phyloP scores from a whole-genome alignment of 305 asterid species.

The Lippia alba region DNA sequence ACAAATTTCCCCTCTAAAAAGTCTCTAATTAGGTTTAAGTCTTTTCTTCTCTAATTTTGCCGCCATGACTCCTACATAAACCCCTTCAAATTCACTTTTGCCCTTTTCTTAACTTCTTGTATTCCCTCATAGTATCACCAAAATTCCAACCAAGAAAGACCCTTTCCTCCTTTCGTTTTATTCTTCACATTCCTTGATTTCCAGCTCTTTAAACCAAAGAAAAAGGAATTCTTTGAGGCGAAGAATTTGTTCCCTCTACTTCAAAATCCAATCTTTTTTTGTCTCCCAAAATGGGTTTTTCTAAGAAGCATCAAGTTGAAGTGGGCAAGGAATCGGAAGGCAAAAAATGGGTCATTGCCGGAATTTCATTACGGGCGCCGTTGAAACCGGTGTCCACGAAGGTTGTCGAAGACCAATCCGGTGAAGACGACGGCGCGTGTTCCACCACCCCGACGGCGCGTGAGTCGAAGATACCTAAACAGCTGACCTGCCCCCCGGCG shows the following conservation, averaged over 20 bases:
- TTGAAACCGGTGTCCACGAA: conserved; percentile 55
- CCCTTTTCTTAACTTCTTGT: conserved; percentile 9
- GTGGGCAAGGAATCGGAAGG: conserved; percentile 47
- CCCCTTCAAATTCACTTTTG: conserved; percentile 14
- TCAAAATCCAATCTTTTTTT: background rate
- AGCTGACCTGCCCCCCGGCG: conserved; percentile 74
- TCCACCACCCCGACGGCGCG: conserved; percentile 77
- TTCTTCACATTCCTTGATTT: conserved; percentile 23
- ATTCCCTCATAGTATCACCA: background rate
- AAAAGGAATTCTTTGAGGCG: background rate
- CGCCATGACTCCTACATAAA: conserved; percentile 38
- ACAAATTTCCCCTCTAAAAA: conserved; percentile 3
- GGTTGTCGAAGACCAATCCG: conserved; percentile 33
- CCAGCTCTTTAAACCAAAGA: conserved; percentile 7
- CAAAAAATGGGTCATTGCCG: conserved; percentile 69
- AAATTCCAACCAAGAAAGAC: conserved; percentile 15
- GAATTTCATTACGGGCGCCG: conserved; percentile 54
- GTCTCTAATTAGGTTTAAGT: conserved; percentile 25
- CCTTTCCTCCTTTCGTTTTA: conserved; percentile 40
- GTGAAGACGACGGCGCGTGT: conserved; percentile 49
- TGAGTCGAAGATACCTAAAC: conserved; percentile 70
- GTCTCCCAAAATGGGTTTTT: conserved; percentile 44
- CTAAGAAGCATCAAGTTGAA: conserved; percentile 51
- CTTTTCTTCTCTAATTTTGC: conserved; percentile 40
- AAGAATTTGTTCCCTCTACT: conserved; percentile 25